Conservation (phyloP, 1,284 basidiomycete genomes). For the Ceratobasidium sp. region DNA sequence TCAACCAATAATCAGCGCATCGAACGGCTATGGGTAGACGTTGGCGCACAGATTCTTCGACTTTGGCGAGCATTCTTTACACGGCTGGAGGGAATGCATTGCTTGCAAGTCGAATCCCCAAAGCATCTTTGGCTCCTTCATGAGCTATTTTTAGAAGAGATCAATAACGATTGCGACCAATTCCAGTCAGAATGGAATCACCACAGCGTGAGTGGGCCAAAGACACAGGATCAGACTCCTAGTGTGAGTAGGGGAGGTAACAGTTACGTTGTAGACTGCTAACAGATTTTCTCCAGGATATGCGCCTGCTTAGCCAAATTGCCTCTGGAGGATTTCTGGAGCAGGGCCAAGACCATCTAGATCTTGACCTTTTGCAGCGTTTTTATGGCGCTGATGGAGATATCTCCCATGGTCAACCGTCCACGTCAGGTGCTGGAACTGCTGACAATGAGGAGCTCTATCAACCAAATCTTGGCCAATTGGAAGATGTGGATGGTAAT, state of each 20-base stretch:
- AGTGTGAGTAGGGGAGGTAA: background rate
- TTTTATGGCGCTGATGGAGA: slow-evolving; percentile 3
- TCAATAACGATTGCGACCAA: slow-evolving; percentile 59
- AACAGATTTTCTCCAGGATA: background rate
- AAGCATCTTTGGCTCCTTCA: slow-evolving; percentile 64
- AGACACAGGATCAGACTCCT: slow-evolving; percentile 2
- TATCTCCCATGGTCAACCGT: background rate
- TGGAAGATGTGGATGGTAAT: background rate
- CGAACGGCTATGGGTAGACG: slow-evolving; percentile 61
- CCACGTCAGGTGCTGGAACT: background rate
- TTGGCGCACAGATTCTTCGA: slow-evolving; percentile 58
- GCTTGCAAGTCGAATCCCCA: slow-evolving; percentile 54
- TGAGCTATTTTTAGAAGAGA: slow-evolving; percentile 58
- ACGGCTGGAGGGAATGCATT: slow-evolving; percentile 58
- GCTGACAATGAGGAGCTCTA: background rate
- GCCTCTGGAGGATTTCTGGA: background rate
- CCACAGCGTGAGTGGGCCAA: slow-evolving; percentile 50
- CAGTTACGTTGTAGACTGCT: too few relatives aligned
- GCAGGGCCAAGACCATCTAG: background rate
- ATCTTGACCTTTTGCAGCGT: background rate
- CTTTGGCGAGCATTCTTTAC: slow-evolving; percentile 62
- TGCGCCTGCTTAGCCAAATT: background rate
- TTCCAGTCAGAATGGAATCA: slow-evolving; percentile 61
- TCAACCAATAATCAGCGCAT: slow-evolving; percentile 53
- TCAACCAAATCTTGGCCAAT: background rate